A percentile compares a stretch with the other conserved stretches of the same genome.
Conservation (phyloP, 1,284 basidiomycete genomes). For the Ceratobasidium papillatum region DNA sequence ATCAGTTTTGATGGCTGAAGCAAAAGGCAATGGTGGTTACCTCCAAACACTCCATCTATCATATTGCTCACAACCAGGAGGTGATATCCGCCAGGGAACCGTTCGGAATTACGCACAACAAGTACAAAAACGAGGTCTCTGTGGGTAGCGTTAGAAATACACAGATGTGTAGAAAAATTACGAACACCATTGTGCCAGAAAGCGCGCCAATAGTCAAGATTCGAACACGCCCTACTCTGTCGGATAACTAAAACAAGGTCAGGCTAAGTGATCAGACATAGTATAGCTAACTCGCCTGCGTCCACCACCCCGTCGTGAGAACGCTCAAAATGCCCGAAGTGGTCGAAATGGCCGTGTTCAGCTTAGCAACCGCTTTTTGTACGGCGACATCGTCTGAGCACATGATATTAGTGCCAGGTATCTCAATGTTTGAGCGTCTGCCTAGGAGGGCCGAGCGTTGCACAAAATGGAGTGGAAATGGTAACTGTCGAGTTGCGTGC, state of each 20-base stretch:
- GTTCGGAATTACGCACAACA: conserved; percentile 57
- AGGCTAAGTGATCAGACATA: background rate
- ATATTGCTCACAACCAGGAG: conserved; percentile 77
- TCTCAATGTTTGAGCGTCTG: conserved; percentile 18
- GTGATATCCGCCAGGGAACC: conserved; percentile 82
- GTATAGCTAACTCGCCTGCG: conserved; percentile 3
- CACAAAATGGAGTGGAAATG: conserved; percentile 1
- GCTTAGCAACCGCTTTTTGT: conserved; percentile 22
- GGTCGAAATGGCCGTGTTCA: conserved; percentile 30
- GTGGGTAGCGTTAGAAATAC: background rate
- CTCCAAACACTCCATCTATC: conserved; percentile 81
- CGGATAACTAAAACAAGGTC: conserved; percentile 8
- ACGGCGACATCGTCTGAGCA: conserved; percentile 25
- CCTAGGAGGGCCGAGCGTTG: background rate
- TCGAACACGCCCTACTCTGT: conserved; percentile 20
- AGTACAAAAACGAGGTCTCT: conserved; percentile 27
- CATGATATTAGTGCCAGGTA: conserved; percentile 29
- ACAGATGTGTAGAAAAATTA: background rate
- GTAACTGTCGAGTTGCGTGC: background rate
- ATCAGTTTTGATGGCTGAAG: background rate
- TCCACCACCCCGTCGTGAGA: conserved; percentile 38
- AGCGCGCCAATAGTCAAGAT: conserved; percentile 10
- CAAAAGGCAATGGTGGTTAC: conserved; percentile 54
- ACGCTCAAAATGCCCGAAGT: conserved; percentile 33
- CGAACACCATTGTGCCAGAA: conserved; percentile 34